These are phyloP conservation scores for Suillus plorans DNA, from an alignment of 768 basidiomycete genomes.

Conservation along the genomic window DNA sequence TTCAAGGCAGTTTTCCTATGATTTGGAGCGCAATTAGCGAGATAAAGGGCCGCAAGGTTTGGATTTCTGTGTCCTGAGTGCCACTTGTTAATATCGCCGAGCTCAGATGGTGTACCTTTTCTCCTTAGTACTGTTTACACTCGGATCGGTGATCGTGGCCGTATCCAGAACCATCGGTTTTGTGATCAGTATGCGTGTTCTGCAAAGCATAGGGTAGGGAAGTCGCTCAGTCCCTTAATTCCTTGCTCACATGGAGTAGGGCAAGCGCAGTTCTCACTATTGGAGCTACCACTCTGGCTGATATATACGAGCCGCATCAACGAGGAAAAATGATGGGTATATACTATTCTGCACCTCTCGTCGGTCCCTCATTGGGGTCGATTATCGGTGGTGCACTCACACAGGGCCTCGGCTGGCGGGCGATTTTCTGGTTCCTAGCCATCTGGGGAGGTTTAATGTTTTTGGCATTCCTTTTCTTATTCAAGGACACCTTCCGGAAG, in stretches of 20 bases:
- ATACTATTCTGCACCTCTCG: neutral
- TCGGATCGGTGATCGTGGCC: too few species aligned
- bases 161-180: too few species aligned
- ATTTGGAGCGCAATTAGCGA: conserved; percentile 27
- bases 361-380: neutral
- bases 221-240: too few species aligned
- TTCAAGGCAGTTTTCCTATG: conserved; percentile 55
- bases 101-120: conserved; percentile 25
- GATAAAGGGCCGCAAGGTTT: conserved; percentile 63
- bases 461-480: neutral
- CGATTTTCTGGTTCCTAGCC: neutral
- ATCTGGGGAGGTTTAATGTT: neutral
- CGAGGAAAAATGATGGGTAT: neutral
- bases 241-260: too few species aligned
- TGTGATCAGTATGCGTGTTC: too few species aligned
- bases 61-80: conserved; percentile 7
- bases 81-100: neutral
- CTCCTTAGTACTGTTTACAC: too few species aligned
- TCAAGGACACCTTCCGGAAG: neutral
- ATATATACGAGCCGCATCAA: neutral
- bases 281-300: neutral
- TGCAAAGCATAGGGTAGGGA: too few species aligned
- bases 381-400: neutral
- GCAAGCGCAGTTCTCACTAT: neutral
- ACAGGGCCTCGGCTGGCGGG: neutral